Base-by-base conservation (phyloP, 2,329 filamentous ascomycete genomes). In the Beauveria bassiana region DNA sequence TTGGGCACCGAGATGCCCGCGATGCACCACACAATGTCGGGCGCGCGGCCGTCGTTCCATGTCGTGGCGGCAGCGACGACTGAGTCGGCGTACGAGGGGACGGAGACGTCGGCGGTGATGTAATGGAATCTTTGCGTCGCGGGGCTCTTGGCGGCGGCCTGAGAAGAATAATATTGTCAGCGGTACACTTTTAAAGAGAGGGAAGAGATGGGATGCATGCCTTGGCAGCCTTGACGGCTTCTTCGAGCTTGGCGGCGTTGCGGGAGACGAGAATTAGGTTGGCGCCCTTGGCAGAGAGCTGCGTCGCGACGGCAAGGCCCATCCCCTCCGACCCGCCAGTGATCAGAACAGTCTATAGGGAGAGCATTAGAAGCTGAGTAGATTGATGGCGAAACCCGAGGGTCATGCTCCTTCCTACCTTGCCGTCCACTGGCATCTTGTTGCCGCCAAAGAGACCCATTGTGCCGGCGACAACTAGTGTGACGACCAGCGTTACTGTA, bases 261-360 rank as follows among this genome's bases (percentile, higher is more conserved):
- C 95, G 89, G 16, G 93, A 88, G 56, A 97, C 87, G 65, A 98
- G 86, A 65, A 96, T 85, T 61, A 99, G 73, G 73, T 92, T 91
- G 63, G 95, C 93, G 52, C 95, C 95, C 73, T 92, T 93, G 55
- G 83, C 78, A 3, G 93, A 83, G 50, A 99, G 84, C 66, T 92
- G 81, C 57, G 85, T 81, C 5, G 88, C 92, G 22, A 87, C 84
- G 57, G 86, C 85, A 67, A 87, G 86, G 63, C 95, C 95, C 88
- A 97, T 91, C 62, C 95, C 95, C 71, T 97, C 90, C 0, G 95
- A 97, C 38, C 88, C 92, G 52, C 95, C 95, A 0, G 95, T 99
- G 58, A 99, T 79, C 61, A 98, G 79, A 58, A 96, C 81, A 2
- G 93, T 96, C 92, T 96, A 59, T 10, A 31, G 6, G 5, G 16